A percentile compares a stretch with the other conserved stretches of the same genome.
Evolutionary conservation across 345 rosid species (phyloP).

Genomic region (Brassica juncea): DNA sequence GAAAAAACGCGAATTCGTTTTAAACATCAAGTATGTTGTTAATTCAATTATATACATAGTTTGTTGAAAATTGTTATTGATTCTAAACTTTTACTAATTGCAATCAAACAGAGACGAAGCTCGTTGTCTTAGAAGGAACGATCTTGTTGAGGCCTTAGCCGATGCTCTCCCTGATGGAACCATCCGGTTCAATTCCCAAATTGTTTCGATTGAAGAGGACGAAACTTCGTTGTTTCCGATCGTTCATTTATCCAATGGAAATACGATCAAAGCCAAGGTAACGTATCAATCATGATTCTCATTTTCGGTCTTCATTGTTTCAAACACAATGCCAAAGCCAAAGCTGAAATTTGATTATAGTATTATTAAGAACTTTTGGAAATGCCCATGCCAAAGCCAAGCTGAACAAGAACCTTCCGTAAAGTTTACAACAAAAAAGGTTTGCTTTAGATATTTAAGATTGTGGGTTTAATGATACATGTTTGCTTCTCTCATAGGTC

Average conservation of each 20-base stretch:
- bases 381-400: background rate
- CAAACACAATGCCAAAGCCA: background rate
- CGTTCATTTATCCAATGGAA: conserved; percentile 30
- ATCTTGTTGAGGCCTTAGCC: conserved; percentile 41
- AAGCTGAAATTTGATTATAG: background rate
- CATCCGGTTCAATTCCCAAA: conserved; percentile 34
- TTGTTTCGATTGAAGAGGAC: conserved; percentile 26
- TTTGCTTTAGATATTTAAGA: background rate
- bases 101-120: conserved; percentile 32
- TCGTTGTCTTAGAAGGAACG: conserved; percentile 40
- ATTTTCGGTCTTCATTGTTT: background rate
- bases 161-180: conserved; percentile 39
- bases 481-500: conserved; percentile 26
- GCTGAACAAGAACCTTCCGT: background rate
- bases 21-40: conserved; percentile 22
- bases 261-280: conserved; percentile 39
- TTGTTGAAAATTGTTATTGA: background rate
- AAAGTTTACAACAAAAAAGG: background rate
- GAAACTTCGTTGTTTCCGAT: conserved; percentile 29
- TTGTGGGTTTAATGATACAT: background rate
- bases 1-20: conserved; percentile 27
- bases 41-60: background rate
- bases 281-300: background rate
- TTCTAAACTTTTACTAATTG: background rate
- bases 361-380: background rate